phyloP scores from a whole-genome alignment of 768 basidiomycete genomes.

The Termitomyces sp. region DNA sequence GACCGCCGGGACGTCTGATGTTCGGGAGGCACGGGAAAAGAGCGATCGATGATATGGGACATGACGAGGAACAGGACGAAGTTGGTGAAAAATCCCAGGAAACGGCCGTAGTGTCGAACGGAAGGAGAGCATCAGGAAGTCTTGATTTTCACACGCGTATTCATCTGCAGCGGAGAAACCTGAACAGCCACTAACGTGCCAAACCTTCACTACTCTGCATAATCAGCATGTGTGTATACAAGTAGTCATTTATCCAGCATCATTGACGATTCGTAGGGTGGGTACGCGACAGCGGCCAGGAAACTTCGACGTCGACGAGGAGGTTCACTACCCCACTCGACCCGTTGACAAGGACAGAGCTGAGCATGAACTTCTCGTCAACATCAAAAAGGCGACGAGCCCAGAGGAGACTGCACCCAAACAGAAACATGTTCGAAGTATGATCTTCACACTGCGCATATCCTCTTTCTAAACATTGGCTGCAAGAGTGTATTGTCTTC shows the following conservation, averaged over 20 bases:
- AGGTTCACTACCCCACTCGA: conserved; percentile 90
- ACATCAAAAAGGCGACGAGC: conserved; percentile 98
- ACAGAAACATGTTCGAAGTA: conserved; percentile 99
- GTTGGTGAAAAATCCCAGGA: background rate
- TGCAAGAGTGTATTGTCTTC: conserved; percentile 91
- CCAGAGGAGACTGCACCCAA: conserved; percentile 96
- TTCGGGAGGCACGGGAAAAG: conserved; percentile 5
- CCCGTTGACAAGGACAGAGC: conserved; percentile 99
- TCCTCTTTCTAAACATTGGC: conserved; percentile 7
- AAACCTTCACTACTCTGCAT: background rate
- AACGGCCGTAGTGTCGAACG: conserved; percentile 6
- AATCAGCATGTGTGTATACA: conserved; percentile 11
- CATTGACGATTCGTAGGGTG: conserved; percentile 27
- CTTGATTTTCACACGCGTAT: conserved; percentile 12
- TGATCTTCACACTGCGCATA: conserved; percentile 22
- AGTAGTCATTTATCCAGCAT: background rate
- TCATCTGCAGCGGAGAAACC: background rate
- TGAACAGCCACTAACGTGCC: conserved; percentile 2
- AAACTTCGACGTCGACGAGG: conserved; percentile 70
- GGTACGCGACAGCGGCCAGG: conserved; percentile 28
- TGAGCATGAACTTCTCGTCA: conserved; percentile 86
- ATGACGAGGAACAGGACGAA: background rate
- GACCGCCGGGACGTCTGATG: conserved; percentile 33
- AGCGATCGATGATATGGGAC: conserved; percentile 1
- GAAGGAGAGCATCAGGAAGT: conserved; percentile 10